phyloP scores from a whole-genome alignment of 345 rosid genomes.

The Laguncularia racemosa region DNA sequence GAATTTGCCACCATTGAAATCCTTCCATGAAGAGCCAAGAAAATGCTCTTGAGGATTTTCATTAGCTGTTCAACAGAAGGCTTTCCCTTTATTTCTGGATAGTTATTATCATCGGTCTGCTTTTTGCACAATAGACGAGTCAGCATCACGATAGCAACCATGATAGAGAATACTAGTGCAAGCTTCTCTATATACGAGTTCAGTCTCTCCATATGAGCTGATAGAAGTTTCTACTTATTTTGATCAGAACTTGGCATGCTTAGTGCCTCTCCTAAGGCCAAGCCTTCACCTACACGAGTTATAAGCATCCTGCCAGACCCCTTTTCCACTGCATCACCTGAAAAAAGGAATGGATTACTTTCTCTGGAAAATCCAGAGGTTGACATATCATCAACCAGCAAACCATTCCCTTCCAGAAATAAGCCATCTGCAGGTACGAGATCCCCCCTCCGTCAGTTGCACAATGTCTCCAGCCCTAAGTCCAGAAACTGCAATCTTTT shows the following conservation, averaged over 20 bases:
- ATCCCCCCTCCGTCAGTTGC: no score
- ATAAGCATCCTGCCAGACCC: slow-evolving; percentile 18
- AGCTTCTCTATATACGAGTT: no score
- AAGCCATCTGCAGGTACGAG: no score
- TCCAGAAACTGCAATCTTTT: no score
- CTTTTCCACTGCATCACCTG: slow-evolving; percentile 14
- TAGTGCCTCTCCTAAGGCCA: background rate
- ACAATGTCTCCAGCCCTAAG: no score
- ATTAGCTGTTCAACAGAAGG: background rate
- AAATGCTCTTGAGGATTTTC: slow-evolving; percentile 9
- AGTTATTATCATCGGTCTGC: slow-evolving; percentile 1
- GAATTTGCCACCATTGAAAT: slow-evolving; percentile 7
- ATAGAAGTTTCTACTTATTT: no score
- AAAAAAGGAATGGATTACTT: slow-evolving; percentile 7
- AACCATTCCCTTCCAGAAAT: background rate
- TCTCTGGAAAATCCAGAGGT: slow-evolving; percentile 2
- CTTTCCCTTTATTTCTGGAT: slow-evolving; percentile 17
- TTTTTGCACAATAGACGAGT: background rate
- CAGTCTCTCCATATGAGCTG: no score
- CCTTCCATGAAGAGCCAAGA: slow-evolving; percentile 14
- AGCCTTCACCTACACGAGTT: background rate
- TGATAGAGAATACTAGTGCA: no score
- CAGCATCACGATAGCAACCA: no score
- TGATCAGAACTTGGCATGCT: no score
- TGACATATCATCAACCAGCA: slow-evolving; percentile 8